Base-by-base conservation (phyloP, 2,329 filamentous ascomycete species). In the Talaromyces marneffei region DNA sequence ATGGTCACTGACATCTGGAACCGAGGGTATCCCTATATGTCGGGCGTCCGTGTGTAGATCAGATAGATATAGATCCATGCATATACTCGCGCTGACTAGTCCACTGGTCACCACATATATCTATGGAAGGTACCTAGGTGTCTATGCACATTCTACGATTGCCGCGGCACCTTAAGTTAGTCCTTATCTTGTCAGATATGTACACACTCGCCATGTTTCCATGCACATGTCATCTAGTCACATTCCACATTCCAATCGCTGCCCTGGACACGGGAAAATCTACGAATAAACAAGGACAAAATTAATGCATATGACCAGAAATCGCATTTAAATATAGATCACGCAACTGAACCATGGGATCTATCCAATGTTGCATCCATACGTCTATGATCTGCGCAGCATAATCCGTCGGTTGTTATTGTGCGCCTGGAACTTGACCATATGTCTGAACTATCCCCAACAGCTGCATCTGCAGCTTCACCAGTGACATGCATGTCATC, bases 231-330 rank as follows among this genome's bases (percentile, higher is more conserved):
- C 40, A 50, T 50, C 8, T 39, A n/a, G 18, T 33, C 25, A 52
- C 53, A 61, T 61, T 61, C 53, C 53, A 61, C 59, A 61, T 61
- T 61, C 59, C 59, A 44, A 9, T 5, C 35, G 53, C 59, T 61
- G 44, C 44, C 59, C 33, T 3, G 59, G 59, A 57, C 23, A 39
- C 33, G 3, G 20, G 39, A 52, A 16, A 29, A 35, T 39, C 42
- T 20, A 42, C 4, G n/a, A 23, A 48, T 33, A 57, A 48, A 57
- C 27, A 57, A 57, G 44, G 8, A 16, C 16, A 12, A 23, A 25
- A 35, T 37, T n/a, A 48, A 39, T 27, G 9, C 25, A 55, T 29
- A 14, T 8, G 18, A 16, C 7, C 16, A 23, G 42, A 14, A 29
- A 23, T 31, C 1, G n/a, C 2, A 37, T 40, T 48, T 25, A 59